A percentile compares a stretch with the other conserved stretches of the same genome.
These are phyloP conservation scores for Nakaseomyces sp. DNA, from an alignment of 1,139 yeast genomes.

Conservation along the genomic window DNA sequence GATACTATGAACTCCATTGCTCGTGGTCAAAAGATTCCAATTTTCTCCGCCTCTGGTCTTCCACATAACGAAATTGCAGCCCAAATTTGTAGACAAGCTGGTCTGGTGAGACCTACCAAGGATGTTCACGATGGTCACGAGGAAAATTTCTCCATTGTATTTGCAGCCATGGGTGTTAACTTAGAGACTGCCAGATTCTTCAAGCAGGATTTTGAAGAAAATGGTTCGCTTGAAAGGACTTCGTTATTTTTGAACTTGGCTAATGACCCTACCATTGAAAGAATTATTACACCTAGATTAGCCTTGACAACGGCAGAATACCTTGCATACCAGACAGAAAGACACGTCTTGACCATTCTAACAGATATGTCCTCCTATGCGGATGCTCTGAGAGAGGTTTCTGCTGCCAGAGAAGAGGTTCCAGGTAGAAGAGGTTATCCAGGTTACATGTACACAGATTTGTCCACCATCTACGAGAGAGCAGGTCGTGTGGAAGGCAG, in stretches of 20 bases:
- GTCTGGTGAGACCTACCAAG: slow-evolving; percentile 96
- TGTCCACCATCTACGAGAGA: slow-evolving; percentile 96
- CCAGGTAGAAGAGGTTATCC: slow-evolving; percentile 99
- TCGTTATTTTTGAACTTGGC: slow-evolving; percentile 94
- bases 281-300: slow-evolving; percentile 97
- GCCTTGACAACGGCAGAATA: slow-evolving; percentile 99
- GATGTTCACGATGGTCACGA: slow-evolving; percentile 99
- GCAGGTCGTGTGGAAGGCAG: slow-evolving; percentile 99
- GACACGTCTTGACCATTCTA: slow-evolving; percentile 94
- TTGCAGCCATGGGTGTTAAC: slow-evolving; percentile 97
- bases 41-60: slow-evolving; percentile 96
- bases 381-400: slow-evolving; percentile 97
- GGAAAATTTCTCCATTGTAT: slow-evolving; percentile 96
- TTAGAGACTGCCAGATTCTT: slow-evolving; percentile 86
- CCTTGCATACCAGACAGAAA: slow-evolving; percentile 96
- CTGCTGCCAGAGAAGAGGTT: slow-evolving; percentile 99
- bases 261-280: slow-evolving; percentile 98
- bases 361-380: slow-evolving; percentile 99
- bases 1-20: slow-evolving; percentile 99
- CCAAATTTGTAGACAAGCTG: slow-evolving; percentile 99
- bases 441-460: slow-evolving; percentile 99
- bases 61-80: slow-evolving; percentile 99
- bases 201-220: slow-evolving; percentile 98
- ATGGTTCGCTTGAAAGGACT: slow-evolving; percentile 96
- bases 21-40: slow-evolving; percentile 98